Evolutionary conservation across 2,329 filamentous ascomycete species (phyloP).

Genomic region (Purpureocillium takamizusanense): DNA sequence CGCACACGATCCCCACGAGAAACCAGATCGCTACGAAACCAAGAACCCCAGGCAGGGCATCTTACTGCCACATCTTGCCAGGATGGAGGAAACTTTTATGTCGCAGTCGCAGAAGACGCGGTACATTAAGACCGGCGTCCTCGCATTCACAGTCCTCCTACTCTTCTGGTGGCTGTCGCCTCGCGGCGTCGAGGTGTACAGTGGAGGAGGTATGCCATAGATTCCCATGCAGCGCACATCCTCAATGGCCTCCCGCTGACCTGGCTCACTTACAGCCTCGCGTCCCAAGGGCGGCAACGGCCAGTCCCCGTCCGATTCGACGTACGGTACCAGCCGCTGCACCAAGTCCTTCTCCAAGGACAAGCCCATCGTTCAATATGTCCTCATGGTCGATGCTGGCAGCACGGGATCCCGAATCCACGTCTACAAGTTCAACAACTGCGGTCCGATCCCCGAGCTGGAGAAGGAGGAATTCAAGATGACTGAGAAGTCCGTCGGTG

Average conservation of each 20-base stretch:
- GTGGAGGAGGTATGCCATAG: constrained; percentile 30
- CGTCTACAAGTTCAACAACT: constrained; percentile 99
- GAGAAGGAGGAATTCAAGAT: constrained; percentile 90
- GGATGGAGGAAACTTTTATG: constrained; percentile 49
- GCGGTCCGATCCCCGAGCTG: constrained; percentile 86
- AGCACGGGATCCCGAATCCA: constrained; percentile 97
- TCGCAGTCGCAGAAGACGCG: constrained; percentile 56
- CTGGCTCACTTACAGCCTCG: neutral
- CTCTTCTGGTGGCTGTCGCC: constrained; percentile 58
- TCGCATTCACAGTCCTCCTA: constrained; percentile 50
- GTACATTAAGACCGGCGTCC: constrained; percentile 56
- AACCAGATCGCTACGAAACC: constrained; percentile 49
- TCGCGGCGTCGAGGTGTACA: constrained; percentile 44
- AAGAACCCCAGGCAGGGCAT: constrained; percentile 26
- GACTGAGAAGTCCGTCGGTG: constrained; percentile 81
- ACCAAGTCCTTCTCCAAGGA: constrained; percentile 73
- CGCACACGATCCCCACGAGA: constrained; percentile 55
- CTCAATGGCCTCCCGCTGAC: no score
- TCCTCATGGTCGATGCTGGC: constrained; percentile 96
- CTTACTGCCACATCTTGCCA: constrained; percentile 37
- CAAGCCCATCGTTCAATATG: constrained; percentile 94
- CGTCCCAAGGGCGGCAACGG: constrained; percentile 23
- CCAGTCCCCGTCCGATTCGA: constrained; percentile 49
- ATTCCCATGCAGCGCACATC: no score
- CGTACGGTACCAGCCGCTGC: constrained; percentile 65